Conservation (phyloP, 75 land plant species). For the Gnetum montanum region DNA sequence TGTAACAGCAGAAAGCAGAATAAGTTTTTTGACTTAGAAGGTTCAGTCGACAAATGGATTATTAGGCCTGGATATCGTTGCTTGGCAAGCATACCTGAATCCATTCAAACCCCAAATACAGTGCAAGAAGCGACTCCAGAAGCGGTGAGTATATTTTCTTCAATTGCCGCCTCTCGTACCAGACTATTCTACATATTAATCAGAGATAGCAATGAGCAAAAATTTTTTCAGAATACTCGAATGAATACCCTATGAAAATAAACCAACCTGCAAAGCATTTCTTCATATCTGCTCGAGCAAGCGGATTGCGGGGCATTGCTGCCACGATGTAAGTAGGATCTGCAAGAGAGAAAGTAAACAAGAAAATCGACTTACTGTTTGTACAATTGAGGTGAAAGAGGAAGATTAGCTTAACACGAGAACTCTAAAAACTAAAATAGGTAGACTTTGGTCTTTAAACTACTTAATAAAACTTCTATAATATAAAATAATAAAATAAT, state of each 20-base stretch:
- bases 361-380: neutral
- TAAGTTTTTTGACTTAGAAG: no score
- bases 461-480: no score
- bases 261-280: slow-evolving; percentile 83
- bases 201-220: no score
- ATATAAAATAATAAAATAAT: no score
- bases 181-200: slow-evolving; percentile 43
- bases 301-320: slow-evolving; percentile 38
- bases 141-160: slow-evolving; percentile 94
- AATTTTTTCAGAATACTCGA: no score
- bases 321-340: slow-evolving; percentile 92
- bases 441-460: no score
- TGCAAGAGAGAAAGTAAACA: slow-evolving; percentile 29
- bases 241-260: neutral
- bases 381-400: neutral
- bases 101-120: slow-evolving; percentile 96
- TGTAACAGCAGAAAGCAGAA: slow-evolving; percentile 12
- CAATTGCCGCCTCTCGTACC: slow-evolving; percentile 83
- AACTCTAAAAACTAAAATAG: neutral
- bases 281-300: slow-evolving; percentile 53
- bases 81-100: slow-evolving; percentile 44
- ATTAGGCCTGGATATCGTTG: neutral
- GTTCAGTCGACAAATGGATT: neutral
- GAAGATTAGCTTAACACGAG: neutral
- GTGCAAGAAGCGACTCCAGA: slow-evolving; percentile 69